These are phyloP conservation scores for Phytopythium helicoides DNA, from an alignment of 352 stramenopile species.

Conservation along the genomic window DNA sequence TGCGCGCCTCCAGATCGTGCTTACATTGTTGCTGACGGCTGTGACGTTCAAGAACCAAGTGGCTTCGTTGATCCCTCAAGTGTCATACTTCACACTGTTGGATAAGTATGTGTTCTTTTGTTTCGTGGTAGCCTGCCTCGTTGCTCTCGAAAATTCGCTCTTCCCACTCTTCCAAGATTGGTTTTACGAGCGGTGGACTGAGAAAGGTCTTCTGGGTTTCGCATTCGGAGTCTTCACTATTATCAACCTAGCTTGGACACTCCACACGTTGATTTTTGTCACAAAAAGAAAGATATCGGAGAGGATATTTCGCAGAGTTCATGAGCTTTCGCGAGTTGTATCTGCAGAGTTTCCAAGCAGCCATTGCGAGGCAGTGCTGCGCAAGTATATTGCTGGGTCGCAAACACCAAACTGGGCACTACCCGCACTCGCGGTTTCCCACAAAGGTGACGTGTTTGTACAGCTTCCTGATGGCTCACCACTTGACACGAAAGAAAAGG, in stretches of 20 bases:
- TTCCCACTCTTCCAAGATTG: constrained; percentile 34
- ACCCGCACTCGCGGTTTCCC: constrained; percentile 17
- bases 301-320: constrained; percentile 25
- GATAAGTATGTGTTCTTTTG: constrained; percentile 68
- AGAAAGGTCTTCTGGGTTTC: constrained; percentile 28
- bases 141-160: constrained; percentile 55
- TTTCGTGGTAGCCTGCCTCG: constrained; percentile 49
- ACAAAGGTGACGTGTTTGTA: constrained; percentile 23
- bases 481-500: constrained; percentile 8
- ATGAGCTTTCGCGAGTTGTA: constrained; percentile 37
- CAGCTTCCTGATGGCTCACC: constrained; percentile 4
- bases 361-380: constrained; percentile 22
- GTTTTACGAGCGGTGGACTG: constrained; percentile 18
- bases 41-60: constrained; percentile 70
- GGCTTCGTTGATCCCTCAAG: constrained; percentile 40
- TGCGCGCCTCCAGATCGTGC: constrained; percentile 51
- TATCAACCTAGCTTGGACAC: constrained; percentile 35
- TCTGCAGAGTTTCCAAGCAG: constrained; percentile 21
- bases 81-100: constrained; percentile 63
- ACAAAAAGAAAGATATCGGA: constrained; percentile 20
- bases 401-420: constrained; percentile 15
- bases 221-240: constrained; percentile 40
- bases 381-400: constrained; percentile 17
- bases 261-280: constrained; percentile 24
- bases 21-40: constrained; percentile 57